These are phyloP conservation scores for Phanerochaete carnosa DNA, from an alignment of 768 basidiomycete species.

Conservation along the genomic window DNA sequence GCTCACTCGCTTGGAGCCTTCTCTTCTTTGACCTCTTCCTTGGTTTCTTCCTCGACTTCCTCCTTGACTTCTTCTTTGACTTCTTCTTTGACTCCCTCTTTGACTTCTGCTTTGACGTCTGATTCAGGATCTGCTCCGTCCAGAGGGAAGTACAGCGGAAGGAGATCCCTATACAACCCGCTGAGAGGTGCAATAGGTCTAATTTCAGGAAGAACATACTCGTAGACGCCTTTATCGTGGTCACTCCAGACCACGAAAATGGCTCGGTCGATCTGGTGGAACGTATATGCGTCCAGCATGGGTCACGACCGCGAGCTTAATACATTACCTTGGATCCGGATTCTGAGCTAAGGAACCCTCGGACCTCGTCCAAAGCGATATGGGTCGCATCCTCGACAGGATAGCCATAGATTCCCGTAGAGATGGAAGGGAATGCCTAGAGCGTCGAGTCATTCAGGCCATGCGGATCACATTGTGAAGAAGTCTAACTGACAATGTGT, in stretches of 20 bases:
- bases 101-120: too few species aligned
- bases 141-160: conserved; percentile 64
- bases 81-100: background rate
- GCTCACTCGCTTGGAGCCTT: background rate
- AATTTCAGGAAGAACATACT: conserved; percentile 41
- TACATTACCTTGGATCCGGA: conserved; percentile 34
- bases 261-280: conserved; percentile 54
- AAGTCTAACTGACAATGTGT: conserved; percentile 52
- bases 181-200: background rate
- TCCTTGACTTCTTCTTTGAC: background rate
- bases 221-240: conserved; percentile 59
- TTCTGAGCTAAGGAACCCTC: conserved; percentile 55
- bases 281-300: background rate
- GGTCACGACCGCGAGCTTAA: background rate
- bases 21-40: background rate
- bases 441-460: background rate
- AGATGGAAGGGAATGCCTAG: conserved; percentile 80
- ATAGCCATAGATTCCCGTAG: conserved; percentile 78
- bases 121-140: background rate
- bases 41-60: background rate
- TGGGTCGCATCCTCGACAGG: conserved; percentile 71
- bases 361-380: conserved; percentile 58
- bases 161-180: conserved; percentile 39
- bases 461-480: background rate
- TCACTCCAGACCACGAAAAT: conserved; percentile 75